Evolutionary conservation across 257 asterid genomes (phyloP).

Genomic region (Solanum verrucosum): DNA sequence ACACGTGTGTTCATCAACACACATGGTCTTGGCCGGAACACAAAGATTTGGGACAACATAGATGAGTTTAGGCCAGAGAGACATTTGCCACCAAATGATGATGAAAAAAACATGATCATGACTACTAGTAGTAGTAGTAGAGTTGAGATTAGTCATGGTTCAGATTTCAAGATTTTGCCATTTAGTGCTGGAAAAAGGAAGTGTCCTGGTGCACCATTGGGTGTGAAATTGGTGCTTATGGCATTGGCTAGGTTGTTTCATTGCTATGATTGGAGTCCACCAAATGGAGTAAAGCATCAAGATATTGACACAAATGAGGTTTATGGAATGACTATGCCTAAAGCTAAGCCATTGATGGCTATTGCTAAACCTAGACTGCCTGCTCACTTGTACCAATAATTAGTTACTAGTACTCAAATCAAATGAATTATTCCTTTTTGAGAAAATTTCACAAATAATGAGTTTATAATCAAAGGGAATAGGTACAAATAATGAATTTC

Average conservation of each 20-base stretch:
- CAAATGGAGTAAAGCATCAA: conserved; percentile 38
- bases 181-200: conserved; percentile 89
- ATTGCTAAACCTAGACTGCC: conserved; percentile 57
- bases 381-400: conserved; percentile 32
- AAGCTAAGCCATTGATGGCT: conserved; percentile 57
- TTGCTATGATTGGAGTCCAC: conserved; percentile 69
- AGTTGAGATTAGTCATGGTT: conserved; percentile 91
- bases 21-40: conserved; percentile 76
- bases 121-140: conserved; percentile 8
- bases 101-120: neutral
- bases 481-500: neutral
- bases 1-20: conserved; percentile 98
- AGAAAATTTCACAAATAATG: too few relatives aligned
- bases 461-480: neutral
- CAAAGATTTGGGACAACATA: conserved; percentile 60
- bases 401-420: conserved; percentile 7
- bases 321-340: conserved; percentile 99
- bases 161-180: conserved; percentile 82
- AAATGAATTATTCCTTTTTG: too few relatives aligned
- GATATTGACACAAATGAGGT: conserved; percentile 76
- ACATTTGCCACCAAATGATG: conserved; percentile 37
- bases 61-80: conserved; percentile 81
- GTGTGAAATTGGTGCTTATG: conserved; percentile 72
- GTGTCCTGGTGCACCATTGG: conserved; percentile 99
- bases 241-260: conserved; percentile 86